phyloP scores from a whole-genome alignment of 139 green algal genomes.

The Micractinium sp. region DNA sequence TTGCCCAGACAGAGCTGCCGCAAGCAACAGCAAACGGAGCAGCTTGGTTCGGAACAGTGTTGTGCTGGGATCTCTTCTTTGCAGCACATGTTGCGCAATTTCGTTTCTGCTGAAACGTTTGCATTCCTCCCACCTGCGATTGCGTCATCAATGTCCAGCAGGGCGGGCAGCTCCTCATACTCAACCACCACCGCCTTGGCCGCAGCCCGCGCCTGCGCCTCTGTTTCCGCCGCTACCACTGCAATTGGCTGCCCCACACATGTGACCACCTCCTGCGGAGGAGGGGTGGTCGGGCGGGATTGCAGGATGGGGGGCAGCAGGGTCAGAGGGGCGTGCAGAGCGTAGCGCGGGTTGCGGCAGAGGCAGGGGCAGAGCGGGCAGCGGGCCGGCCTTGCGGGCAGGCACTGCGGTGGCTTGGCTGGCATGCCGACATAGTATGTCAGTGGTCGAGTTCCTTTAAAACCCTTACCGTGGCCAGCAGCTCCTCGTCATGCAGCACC shows the following conservation, averaged over 20 bases:
- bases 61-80: too few relatives aligned
- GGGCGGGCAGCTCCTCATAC: constrained; percentile 89
- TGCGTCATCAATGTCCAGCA: constrained; percentile 92
- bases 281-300: neutral
- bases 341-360: neutral
- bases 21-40: neutral
- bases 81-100: too few relatives aligned
- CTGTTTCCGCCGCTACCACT: constrained; percentile 85
- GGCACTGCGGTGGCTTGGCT: too few relatives aligned
- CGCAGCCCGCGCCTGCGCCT: constrained; percentile 72
- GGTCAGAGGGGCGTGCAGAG: neutral
- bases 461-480: constrained; percentile 76
- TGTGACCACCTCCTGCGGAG: constrained; percentile 68
- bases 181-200: constrained; percentile 77
- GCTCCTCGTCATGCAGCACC: constrained; percentile 88
- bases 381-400: neutral
- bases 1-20: too few relatives aligned
- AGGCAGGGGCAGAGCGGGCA: neutral
- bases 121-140: constrained; percentile 64
- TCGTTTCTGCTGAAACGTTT: too few relatives aligned
- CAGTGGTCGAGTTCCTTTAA: too few relatives aligned
- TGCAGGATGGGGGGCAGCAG: neutral
- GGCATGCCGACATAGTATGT: too few relatives aligned
- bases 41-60: too few relatives aligned
- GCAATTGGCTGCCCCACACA: constrained; percentile 88